Base-by-base conservation (phyloP, 1,284 basidiomycete species). In the Exobasidium cylindrosporum region DNA sequence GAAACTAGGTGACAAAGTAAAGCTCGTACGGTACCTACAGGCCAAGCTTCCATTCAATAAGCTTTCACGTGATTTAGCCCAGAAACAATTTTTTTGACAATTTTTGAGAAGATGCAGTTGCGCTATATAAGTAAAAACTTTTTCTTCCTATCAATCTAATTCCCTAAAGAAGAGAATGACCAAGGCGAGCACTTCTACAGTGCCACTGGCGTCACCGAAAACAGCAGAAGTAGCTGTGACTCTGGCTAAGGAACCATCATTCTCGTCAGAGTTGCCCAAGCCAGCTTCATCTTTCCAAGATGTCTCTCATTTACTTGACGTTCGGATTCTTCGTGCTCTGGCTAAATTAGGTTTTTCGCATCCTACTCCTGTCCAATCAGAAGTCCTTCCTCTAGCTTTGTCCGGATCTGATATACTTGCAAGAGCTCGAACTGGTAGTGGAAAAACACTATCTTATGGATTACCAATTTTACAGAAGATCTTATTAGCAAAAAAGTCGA, bases 371-470 rank as follows among this genome's bases (percentile, higher is more conserved):
- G 87, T 93, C 2, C 91, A 93, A 78, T 84, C 84, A 4, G 89
- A 89, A 70, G 70, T 77, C 47, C 90, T 95, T 57, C 91, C 92
- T 4, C 84, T 92, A 26, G 91, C 91, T 0, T 85, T 99, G 29
- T 90, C 94, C 80, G 88, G 89, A 67, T 87, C 88, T 55, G 96
- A 99, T 81, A 90, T 99, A 58, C 86, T 99, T 26, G 95, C 94
- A 4, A 85, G 92, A 32, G 94, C 96, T 2, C 86, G 91, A 40
- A 98, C 96, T 1, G 96, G 96, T 13, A 93, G 90, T 62, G 96
- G 96, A 52, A 99, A 99, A 84, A 99, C 96, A 0, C 90, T 91
- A 0, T 93, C 96, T 2, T 99, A 98, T 80, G 92, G 88, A 66
- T 85, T 98, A 3, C 95, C 96, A 0, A 81, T 94, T 17, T 83